Evolutionary conservation across 768 basidiomycete genomes (phyloP), one percentile per base, ranked within the genome.

Genomic region (Suillus subluteus): DNA sequence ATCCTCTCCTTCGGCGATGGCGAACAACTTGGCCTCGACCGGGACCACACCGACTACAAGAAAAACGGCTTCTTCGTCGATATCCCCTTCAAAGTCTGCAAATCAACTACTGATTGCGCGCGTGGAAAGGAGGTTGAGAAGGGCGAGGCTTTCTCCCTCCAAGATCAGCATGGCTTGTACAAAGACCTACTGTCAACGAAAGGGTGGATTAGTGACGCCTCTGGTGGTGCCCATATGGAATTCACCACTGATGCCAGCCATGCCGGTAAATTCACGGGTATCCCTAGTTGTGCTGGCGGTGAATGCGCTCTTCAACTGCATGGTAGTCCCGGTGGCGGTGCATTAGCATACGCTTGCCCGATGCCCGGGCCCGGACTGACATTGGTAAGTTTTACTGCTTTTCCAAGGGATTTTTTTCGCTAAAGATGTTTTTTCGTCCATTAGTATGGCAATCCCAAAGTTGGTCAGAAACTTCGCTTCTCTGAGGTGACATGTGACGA

Each of bases 31-130:
- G 26, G 50, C 50, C 6, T 52, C 15, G 32, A 32, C 32, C 32
- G 32, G 32, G 32, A 32, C 32, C 32, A 32, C 32, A 32, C 32
- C 32, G 32, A 26, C 26, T 52, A 26, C 50, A 26, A 26, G 23
- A 52, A 52, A 15, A 26, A 52, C 26, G 50, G 50, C 26, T 52
- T 52, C 50, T 52, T 52, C 50, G 23, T 52, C 26, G 50, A 52
- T 16, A 52, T 52, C 50, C 50, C 50, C 15, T 52, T 52, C 26
- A 52, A 52, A 16, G 50, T 52, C 23, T 52, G 23, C 26, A 6
- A 52, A 7, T 52, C 50, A 6, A 26, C 50, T 26, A 16, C 13
- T 15, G 50, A 52, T 26, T 52, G 50, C 26, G 26, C 50, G 1
- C 50, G 23, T 26, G 50, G 50, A 52, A 26, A 52, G 13, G 50